Evolutionary conservation across 2,329 filamentous ascomycete genomes (phyloP).

Genomic region (Allantophomopsis lycopodina): DNA sequence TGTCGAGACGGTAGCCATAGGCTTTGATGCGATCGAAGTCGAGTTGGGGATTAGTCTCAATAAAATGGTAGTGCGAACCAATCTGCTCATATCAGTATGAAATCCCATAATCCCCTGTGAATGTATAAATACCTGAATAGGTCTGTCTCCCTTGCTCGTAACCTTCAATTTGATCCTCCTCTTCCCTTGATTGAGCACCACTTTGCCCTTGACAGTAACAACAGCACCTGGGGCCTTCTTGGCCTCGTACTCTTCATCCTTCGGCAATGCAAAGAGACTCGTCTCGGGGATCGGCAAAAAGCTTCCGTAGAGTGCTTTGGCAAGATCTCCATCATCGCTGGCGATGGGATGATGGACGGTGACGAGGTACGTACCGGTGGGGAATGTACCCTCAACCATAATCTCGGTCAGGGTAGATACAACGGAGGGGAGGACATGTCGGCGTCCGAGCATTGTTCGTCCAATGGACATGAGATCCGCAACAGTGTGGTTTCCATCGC

Average conservation of each 20-base stretch:
- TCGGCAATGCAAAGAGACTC: constrained; percentile 51
- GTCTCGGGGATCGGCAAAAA: constrained; percentile 70
- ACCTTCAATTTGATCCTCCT: constrained; percentile 63
- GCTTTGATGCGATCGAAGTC: constrained; percentile 74
- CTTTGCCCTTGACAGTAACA: constrained; percentile 50
- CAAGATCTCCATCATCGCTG: constrained; percentile 73
- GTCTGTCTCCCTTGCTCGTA: constrained; percentile 76
- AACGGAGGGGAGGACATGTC: constrained; percentile 80
- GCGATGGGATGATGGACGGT: constrained; percentile 86
- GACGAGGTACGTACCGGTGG: constrained; percentile 80
- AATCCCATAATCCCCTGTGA: constrained; percentile 1
- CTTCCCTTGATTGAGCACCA: constrained; percentile 61
- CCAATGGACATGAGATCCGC: constrained; percentile 89
- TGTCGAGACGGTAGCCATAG: constrained; percentile 79
- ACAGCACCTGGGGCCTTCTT: constrained; percentile 67
- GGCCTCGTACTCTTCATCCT: constrained; percentile 50
- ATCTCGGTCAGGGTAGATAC: constrained; percentile 67
- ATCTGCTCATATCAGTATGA: constrained; percentile 28
- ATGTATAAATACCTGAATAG: constrained; percentile 55
- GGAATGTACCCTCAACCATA: constrained; percentile 91
- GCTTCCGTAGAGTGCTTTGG: constrained; percentile 78
- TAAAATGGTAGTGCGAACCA: constrained; percentile 91
- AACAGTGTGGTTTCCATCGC: constrained; percentile 86
- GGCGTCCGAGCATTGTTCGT: constrained; percentile 81
- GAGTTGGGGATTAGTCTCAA: constrained; percentile 84